Conservation (phyloP, 2,329 filamentous ascomycete genomes). For the Monosporascus sp. region DNA sequence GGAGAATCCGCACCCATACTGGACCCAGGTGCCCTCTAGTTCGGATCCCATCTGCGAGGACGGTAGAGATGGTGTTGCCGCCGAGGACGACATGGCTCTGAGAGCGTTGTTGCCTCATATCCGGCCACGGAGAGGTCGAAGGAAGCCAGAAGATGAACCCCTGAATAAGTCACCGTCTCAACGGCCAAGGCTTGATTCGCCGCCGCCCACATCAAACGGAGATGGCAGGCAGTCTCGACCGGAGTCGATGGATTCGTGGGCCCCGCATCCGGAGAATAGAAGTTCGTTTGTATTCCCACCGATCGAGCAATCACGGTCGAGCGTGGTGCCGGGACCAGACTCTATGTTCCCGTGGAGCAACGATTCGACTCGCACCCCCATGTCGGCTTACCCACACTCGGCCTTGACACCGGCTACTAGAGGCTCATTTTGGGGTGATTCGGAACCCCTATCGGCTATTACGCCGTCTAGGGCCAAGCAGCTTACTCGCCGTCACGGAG, state of each 20-base stretch:
- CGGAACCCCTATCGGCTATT: slow-evolving; percentile 68
- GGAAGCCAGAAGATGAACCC: slow-evolving; percentile 59
- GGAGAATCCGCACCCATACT: slow-evolving; percentile 73
- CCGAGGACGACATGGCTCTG: slow-evolving; percentile 85
- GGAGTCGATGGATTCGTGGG: slow-evolving; percentile 47
- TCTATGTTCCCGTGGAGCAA: slow-evolving; percentile 45
- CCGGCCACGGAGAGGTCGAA: slow-evolving; percentile 55
- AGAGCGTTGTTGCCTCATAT: slow-evolving; percentile 77
- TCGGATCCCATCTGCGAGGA: slow-evolving; percentile 57
- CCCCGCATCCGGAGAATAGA: slow-evolving; percentile 38
- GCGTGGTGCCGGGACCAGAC: slow-evolving; percentile 25
- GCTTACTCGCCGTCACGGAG: slow-evolving; percentile 63
- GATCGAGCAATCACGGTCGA: slow-evolving; percentile 32
- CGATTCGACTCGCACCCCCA: slow-evolving; percentile 50
- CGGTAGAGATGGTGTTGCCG: slow-evolving; percentile 72
- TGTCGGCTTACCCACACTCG: slow-evolving; percentile 70
- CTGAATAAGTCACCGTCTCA: slow-evolving; percentile 47
- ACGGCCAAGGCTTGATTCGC: slow-evolving; percentile 53
- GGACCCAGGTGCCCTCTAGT: slow-evolving; percentile 64
- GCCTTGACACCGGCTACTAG: slow-evolving; percentile 64
- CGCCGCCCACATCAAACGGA: slow-evolving; percentile 23
- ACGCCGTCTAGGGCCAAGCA: slow-evolving; percentile 56
- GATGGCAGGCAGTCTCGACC: slow-evolving; percentile 38
- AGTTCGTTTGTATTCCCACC: slow-evolving; percentile 32
- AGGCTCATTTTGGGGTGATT: slow-evolving; percentile 49